Evolutionary conservation across 2,329 filamentous ascomycete species (phyloP).

Genomic region (Sordariomycetes sp.): DNA sequence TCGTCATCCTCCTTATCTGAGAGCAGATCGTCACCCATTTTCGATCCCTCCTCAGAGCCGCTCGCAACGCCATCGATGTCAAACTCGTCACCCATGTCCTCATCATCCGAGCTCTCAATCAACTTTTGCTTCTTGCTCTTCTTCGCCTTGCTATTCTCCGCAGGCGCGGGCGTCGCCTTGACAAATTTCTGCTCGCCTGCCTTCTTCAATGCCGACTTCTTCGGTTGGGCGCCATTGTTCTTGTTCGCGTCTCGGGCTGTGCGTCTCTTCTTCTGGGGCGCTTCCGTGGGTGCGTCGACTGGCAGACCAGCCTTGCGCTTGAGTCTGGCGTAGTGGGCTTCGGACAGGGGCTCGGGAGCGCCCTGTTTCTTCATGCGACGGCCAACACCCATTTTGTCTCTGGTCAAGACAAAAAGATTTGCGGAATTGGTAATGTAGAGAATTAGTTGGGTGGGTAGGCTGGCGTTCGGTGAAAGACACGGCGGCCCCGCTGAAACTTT

Average conservation of each 20-base stretch:
- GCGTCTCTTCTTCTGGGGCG: slow-evolving; percentile 44
- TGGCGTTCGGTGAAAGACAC: slow-evolving; percentile 4
- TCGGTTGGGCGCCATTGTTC: slow-evolving; percentile 9
- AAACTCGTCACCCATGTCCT: slow-evolving; percentile 25
- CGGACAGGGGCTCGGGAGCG: slow-evolving; percentile 71
- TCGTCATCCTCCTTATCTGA: slow-evolving; percentile 46
- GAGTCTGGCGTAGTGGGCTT: slow-evolving; percentile 64
- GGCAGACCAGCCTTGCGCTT: slow-evolving; percentile 78
- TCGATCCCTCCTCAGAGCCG: slow-evolving; percentile 29
- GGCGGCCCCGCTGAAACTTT: slow-evolving; percentile 28
- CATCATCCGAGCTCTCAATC: slow-evolving; percentile 34
- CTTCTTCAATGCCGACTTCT: slow-evolving; percentile 20
- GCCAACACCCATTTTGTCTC: slow-evolving; percentile 69
- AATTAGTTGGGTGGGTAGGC: neutral
- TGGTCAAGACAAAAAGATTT: neutral
- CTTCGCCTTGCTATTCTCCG: slow-evolving; percentile 24
- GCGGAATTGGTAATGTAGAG: slow-evolving; percentile 6
- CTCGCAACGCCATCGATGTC: slow-evolving; percentile 36
- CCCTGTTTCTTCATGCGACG: slow-evolving; percentile 96
- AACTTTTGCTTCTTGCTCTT: no score
- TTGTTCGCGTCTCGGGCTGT: slow-evolving; percentile 15
- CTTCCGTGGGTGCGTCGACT: slow-evolving; percentile 46
- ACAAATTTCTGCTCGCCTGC: slow-evolving; percentile 22
- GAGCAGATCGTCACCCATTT: slow-evolving; percentile 50
- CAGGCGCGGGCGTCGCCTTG: slow-evolving; percentile 18